Conservation (phyloP, 2,329 filamentous ascomycete genomes). For the Sordariomycetes sp. region DNA sequence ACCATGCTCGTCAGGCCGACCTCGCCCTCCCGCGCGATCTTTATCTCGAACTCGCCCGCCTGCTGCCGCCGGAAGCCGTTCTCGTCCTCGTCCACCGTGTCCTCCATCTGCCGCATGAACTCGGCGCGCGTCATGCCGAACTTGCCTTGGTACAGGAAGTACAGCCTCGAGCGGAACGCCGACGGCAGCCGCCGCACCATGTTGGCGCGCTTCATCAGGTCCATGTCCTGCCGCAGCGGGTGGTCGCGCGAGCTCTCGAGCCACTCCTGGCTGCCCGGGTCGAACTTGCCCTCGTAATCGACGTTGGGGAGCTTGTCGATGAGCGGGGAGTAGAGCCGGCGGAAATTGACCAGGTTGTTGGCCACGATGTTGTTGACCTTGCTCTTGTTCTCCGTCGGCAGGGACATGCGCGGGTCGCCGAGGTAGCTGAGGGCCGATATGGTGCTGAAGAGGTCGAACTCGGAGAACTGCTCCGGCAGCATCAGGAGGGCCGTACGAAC, state of each 20-base stretch:
- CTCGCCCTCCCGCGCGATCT: slow-evolving; percentile 63
- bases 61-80: slow-evolving; percentile 60
- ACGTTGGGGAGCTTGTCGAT: slow-evolving; percentile 87
- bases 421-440: slow-evolving; percentile 91
- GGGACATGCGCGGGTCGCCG: slow-evolving; percentile 89
- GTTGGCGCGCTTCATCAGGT: slow-evolving; percentile 79
- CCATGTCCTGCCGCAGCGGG: slow-evolving; percentile 78
- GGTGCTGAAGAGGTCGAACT: slow-evolving; percentile 78
- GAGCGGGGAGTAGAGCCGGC: slow-evolving; percentile 79
- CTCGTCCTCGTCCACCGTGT: slow-evolving; percentile 60
- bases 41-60: slow-evolving; percentile 75
- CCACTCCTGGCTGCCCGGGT: slow-evolving; percentile 24
- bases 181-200: slow-evolving; percentile 90
- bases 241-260: slow-evolving; percentile 46
- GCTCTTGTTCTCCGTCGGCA: slow-evolving; percentile 80
- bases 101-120: slow-evolving; percentile 75
- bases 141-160: slow-evolving; percentile 90
- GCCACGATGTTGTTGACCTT: slow-evolving; percentile 93
- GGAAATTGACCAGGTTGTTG: slow-evolving; percentile 85
- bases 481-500: slow-evolving; percentile 82
- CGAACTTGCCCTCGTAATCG: slow-evolving; percentile 51
- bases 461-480: slow-evolving; percentile 73
- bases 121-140: slow-evolving; percentile 75
- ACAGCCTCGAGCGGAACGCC: slow-evolving; percentile 77
- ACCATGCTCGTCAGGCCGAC: slow-evolving; percentile 61